Evolutionary conservation across 306 rosid species (phyloP), one percentile per base, ranked within the genome.

Genomic region (Cucurbita maxima): DNA sequence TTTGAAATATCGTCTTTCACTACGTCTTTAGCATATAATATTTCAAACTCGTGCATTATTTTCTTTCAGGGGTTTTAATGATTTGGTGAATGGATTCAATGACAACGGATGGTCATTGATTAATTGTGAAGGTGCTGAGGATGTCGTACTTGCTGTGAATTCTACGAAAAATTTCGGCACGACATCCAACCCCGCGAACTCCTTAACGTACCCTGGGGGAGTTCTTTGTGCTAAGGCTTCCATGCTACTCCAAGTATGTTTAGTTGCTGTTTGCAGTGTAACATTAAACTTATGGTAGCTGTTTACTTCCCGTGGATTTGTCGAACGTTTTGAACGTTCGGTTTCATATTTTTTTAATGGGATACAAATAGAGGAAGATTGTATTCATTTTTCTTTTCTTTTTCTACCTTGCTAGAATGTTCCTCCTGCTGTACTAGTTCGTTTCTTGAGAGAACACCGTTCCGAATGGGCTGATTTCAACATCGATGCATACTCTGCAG

Each of bases 401-500:
- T 30, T 59, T 22, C 72, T 72, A 54, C 22, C 48, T 81, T 83
- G 77, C 82, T 84, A 95, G 97, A 91, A 95, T 40, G 90, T 95
- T 13, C 92, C 99, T 61, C 96, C 97, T 38, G 97, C 96, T 1
- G 86, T 95, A 62, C 84, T 95, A 66, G 96, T 95, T 84, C 96
- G 96, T 38, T 95, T 95, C 83, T 77, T 95, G 76, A 95, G 97
- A 78, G 97, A 95, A 79, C 99, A 95, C 45, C 97, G 97, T 58
- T 89, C 99, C 19, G 97, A 95, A 83, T 95, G 97, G 99, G 99
- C 99, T 54, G 97, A 95, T 88, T 95, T 95, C 81, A 95, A 95
- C 54, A 90, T 95, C 58, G 99, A 95, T 85, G 97, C 97, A 11
- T 95, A 86, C 76, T 64, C 90, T 18, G 96, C 96, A 7, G 88